A percentile compares a stretch with the other conserved stretches of the same genome.
Evolutionary conservation across 208 protist genomes (phyloP).

Genomic region (Crithidia expoeki): DNA sequence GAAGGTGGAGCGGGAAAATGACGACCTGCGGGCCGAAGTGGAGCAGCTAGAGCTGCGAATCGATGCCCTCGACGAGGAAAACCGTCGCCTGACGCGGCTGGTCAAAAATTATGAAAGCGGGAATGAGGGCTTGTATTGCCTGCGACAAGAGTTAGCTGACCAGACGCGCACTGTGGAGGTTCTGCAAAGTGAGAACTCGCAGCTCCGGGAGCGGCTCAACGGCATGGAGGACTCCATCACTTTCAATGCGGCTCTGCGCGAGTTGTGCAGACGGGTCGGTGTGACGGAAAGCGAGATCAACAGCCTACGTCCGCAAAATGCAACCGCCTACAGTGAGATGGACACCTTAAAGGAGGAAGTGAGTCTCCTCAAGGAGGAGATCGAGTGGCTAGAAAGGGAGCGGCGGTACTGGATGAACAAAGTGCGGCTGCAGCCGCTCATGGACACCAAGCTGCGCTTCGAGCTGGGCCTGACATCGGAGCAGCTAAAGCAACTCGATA

Average conservation of each 20-base stretch:
- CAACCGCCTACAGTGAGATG: constrained; percentile 73
- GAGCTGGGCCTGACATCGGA: constrained; percentile 83
- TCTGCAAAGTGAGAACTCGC: constrained; percentile 77
- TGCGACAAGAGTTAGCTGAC: constrained; percentile 65
- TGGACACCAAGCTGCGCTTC: constrained; percentile 87
- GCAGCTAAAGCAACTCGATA: constrained; percentile 82
- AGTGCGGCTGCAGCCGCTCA: constrained; percentile 86
- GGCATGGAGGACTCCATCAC: constrained; percentile 84
- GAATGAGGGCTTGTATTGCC: constrained; percentile 70
- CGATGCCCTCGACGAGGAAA: constrained; percentile 73
- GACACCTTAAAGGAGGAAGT: constrained; percentile 82
- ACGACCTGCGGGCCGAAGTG: constrained; percentile 67
- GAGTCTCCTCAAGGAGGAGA: constrained; percentile 78
- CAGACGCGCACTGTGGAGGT: constrained; percentile 63
- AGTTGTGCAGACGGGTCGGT: constrained; percentile 76
- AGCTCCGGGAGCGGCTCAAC: constrained; percentile 82
- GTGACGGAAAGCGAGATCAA: constrained; percentile 90
- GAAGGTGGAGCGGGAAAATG: constrained; percentile 73
- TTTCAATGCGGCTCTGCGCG: constrained; percentile 83
- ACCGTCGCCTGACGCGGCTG: constrained; percentile 51
- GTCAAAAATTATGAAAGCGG: constrained; percentile 80
- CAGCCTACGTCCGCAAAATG: constrained; percentile 65
- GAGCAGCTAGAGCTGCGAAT: constrained; percentile 70
- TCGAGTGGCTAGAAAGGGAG: constrained; percentile 90
- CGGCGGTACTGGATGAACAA: constrained; percentile 91